These are phyloP conservation scores for Petrea volubilis DNA, from an alignment of 257 asterid species.

Conservation along the genomic window DNA sequence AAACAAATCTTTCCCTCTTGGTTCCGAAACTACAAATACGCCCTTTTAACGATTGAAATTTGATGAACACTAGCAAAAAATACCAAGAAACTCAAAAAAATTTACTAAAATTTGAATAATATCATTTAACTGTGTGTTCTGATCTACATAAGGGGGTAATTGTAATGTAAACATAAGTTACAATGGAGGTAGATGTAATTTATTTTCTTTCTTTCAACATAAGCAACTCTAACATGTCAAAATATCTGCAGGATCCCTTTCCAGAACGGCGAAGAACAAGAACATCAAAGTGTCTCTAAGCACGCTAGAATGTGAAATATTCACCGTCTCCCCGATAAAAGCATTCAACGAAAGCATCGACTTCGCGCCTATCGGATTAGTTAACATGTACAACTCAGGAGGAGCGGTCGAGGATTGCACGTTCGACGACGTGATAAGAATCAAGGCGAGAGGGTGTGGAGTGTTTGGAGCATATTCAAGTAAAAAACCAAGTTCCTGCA, in stretches of 20 bases:
- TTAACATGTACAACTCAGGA: constrained; percentile 61
- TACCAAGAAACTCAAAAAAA: too few species aligned
- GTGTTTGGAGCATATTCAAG: constrained; percentile 74
- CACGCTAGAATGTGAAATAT: constrained; percentile 50
- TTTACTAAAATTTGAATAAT: too few species aligned
- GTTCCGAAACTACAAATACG: too few species aligned
- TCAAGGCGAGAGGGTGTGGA: constrained; percentile 57
- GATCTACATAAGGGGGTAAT: too few species aligned
- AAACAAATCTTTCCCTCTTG: too few species aligned
- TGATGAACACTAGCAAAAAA: too few species aligned
- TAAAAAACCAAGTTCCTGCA: constrained; percentile 45
- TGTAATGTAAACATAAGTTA: too few species aligned
- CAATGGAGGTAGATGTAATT: too few species aligned
- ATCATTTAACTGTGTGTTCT: too few species aligned
- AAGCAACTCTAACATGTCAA: not conserved
- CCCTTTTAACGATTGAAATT: too few species aligned
- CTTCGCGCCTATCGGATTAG: constrained; percentile 56
- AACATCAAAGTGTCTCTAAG: constrained; percentile 39
- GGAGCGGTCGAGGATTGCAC: constrained; percentile 48
- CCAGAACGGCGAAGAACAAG: constrained; percentile 35
- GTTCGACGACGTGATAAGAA: constrained; percentile 20
- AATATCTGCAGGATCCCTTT: constrained; percentile 40
- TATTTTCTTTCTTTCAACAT: not conserved
- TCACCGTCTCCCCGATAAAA: constrained; percentile 54
- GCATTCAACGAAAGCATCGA: constrained; percentile 34